Base-by-base conservation (phyloP, 78 protist genomes). In the Cavenderia fasciculata region DNA sequence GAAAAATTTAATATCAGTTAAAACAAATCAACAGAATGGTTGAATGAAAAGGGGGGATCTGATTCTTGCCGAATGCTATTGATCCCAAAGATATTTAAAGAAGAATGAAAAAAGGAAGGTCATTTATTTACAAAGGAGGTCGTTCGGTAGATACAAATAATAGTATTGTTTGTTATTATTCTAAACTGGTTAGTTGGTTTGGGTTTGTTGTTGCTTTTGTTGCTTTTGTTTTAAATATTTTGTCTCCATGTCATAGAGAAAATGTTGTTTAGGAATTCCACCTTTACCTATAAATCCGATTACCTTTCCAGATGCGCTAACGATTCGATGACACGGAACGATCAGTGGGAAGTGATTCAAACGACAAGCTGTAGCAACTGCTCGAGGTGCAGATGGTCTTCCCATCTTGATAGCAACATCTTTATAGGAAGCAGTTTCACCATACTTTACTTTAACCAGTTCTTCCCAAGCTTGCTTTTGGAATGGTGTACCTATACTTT, bases 291-390 rank as follows among this genome's bases (percentile, higher is more conserved):
- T 68, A 21, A 52, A 82, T 0, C 89, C 89, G 57, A 82, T 51
- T 10, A 82, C 77, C 0, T 38, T 38, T 2, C 89, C 89, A 18
- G 0, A 8, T 4, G 66, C 54, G 1, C 78, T 68, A 0, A 82
- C 74, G 1, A 82, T 51, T 8, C 89, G 49, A 56, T 82, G 89
- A 54, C 89, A 82, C 0, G 89, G 88, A 0, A 79, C 49, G 4
- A 79, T 79, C 2, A 79, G 4, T 38, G 74, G 49, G 29, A 40
- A 66, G 3, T 52, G 46, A 54, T 79, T 79, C 19, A 79, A 52
- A 16, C 88, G 11, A 41, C 88, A 79, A 19, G 76, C 75, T 1
- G 76, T 27, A n/a, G 89, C 89, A 40, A 82, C 65, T 19, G 77
- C 89, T 27, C 89, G 23, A 8, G 89, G 33, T 27, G 59, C 59